phyloP scores from a whole-genome alignment of 257 asterid species.

The Forsythia viridissima region DNA sequence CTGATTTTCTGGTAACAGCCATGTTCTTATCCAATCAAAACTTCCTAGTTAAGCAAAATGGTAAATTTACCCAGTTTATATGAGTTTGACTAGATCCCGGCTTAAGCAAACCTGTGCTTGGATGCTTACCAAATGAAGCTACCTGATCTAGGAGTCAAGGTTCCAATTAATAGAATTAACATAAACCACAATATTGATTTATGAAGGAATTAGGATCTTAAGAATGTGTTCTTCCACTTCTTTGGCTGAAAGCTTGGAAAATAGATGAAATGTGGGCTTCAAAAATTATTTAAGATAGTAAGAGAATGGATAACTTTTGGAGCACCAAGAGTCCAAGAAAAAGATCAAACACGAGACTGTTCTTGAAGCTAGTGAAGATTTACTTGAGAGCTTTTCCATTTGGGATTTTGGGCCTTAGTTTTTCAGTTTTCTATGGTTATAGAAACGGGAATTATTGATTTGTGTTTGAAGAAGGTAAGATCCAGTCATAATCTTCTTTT shows the following conservation, averaged over 20 bases:
- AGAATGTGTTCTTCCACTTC: not conserved
- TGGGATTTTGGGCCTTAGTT: no score
- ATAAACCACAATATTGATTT: not conserved
- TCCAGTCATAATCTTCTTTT: not conserved
- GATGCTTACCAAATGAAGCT: not conserved
- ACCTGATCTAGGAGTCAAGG: not conserved
- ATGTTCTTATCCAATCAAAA: not conserved
- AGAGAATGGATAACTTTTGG: not conserved
- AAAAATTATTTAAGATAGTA: not conserved
- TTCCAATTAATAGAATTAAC: not conserved
- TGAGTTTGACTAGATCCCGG: not conserved
- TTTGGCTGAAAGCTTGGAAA: not conserved
- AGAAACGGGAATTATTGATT: no score
- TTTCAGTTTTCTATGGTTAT: no score
- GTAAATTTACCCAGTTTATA: not conserved
- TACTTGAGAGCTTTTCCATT: no score
- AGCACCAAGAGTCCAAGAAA: not conserved
- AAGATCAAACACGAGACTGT: not conserved
- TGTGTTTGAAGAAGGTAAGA: no score
- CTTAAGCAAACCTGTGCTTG: not conserved
- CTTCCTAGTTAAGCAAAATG: not conserved
- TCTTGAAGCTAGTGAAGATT: no score
- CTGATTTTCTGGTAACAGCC: not conserved
- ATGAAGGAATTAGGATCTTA: not conserved
- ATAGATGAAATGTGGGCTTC: not conserved